Evolutionary conservation across 2,329 filamentous ascomycete species (phyloP).

Genomic region (Xylaria sp.): DNA sequence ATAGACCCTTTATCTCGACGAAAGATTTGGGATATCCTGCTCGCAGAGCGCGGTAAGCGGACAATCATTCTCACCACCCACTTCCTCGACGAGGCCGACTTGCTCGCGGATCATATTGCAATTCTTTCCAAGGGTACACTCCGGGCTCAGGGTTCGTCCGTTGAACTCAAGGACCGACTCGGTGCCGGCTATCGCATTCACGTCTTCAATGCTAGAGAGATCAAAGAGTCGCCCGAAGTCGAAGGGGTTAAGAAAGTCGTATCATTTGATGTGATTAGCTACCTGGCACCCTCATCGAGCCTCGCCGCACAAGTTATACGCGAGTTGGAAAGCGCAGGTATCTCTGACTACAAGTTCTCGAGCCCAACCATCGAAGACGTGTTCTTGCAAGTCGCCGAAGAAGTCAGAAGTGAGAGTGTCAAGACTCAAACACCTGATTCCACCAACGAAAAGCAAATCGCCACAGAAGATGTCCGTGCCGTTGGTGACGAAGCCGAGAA

Average conservation of each 20-base stretch:
- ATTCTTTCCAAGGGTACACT: conserved; percentile 87
- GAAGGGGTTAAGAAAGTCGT: conserved; percentile 66
- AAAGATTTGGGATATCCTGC: conserved; percentile 93
- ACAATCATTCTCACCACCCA: conserved; percentile 92
- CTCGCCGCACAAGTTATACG: conserved; percentile 78
- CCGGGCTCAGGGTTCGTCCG: conserved; percentile 84
- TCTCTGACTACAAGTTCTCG: conserved; percentile 84
- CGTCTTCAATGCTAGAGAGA: conserved; percentile 68
- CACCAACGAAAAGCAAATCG: conserved; percentile 42
- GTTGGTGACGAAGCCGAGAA: conserved; percentile 45
- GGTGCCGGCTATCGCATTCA: conserved; percentile 88
- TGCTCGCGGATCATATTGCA: conserved; percentile 87
- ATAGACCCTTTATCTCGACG: conserved; percentile 86
- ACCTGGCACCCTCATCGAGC: conserved; percentile 74
- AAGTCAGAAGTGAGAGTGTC: conserved; percentile 68
- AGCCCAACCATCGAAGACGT: conserved; percentile 94
- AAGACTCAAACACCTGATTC: conserved; percentile 26
- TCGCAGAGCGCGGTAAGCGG: conserved; percentile 81
- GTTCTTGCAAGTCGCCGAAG: conserved; percentile 86
- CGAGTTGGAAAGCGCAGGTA: conserved; percentile 70
- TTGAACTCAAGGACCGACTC: conserved; percentile 82
- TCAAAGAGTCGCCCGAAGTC: conserved; percentile 61
- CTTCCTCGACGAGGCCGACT: conserved; percentile 91
- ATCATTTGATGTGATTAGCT: conserved; percentile 77
- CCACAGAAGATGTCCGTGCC: conserved; percentile 40